phyloP scores from a whole-genome alignment of 208 protist genomes.

The Porcisia hertigi region DNA sequence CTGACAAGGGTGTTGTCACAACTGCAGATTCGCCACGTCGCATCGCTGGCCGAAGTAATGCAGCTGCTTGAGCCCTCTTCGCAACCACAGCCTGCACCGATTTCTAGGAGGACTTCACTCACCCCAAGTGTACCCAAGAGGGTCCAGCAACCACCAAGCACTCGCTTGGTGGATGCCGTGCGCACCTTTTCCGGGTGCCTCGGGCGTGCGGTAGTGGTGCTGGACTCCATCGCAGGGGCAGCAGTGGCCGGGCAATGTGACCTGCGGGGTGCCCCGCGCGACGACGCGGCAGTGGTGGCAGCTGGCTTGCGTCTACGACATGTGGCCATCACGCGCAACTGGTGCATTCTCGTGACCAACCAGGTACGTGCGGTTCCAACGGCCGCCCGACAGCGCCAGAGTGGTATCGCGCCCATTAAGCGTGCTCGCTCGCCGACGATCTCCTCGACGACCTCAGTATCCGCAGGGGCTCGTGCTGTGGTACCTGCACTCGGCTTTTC shows the following conservation, averaged over 20 bases:
- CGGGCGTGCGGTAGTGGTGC: constrained; percentile 44
- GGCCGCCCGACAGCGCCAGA: neutral
- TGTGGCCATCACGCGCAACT: constrained; percentile 37
- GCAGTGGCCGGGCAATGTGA: constrained; percentile 20
- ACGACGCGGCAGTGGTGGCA: constrained; percentile 17
- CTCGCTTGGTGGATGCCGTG: constrained; percentile 28
- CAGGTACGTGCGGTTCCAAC: constrained; percentile 49
- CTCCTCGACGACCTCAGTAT: neutral
- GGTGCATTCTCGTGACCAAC: constrained; percentile 62
- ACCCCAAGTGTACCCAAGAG: neutral
- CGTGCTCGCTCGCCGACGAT: constrained; percentile 12
- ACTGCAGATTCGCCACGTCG: constrained; percentile 50
- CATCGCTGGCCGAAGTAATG: constrained; percentile 37
- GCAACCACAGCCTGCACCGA: neutral
- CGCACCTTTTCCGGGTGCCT: constrained; percentile 18
- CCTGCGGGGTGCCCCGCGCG: constrained; percentile 5
- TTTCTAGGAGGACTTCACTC: neutral
- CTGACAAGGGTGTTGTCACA: constrained; percentile 37
- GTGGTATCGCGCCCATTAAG: constrained; percentile 2
- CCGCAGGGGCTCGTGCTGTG: neutral
- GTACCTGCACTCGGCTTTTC: constrained; percentile 58
- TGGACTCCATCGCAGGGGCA: constrained; percentile 73
- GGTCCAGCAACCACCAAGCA: neutral
- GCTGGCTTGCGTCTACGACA: constrained; percentile 40
- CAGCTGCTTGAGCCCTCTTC: constrained; percentile 26